These are phyloP conservation scores for Porodaedalea pini DNA, from an alignment of 1,284 basidiomycete species.

Conservation along the genomic window DNA sequence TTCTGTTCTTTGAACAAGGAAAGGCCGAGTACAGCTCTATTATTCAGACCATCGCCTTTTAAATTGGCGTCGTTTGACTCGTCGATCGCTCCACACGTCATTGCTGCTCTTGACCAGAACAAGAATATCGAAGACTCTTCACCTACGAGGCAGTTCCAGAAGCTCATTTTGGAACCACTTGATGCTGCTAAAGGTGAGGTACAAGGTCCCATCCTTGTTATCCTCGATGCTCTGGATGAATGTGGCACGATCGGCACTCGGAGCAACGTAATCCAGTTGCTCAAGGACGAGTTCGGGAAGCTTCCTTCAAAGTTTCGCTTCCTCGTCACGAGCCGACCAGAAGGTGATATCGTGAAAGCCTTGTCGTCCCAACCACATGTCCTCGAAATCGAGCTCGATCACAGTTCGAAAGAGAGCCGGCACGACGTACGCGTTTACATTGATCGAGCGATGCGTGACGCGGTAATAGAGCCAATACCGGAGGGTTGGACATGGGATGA, in stretches of 20 bases:
- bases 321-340: conserved; percentile 6
- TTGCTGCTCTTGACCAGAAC: background rate
- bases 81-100: too few species aligned
- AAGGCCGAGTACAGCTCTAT: conserved; percentile 7
- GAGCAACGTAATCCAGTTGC: conserved; percentile 28
- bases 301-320: background rate
- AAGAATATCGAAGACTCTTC: background rate
- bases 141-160: conserved; percentile 27
- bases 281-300: conserved; percentile 23
- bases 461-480: background rate
- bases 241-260: conserved; percentile 23
- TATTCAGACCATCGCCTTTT: background rate
- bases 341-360: background rate
- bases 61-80: background rate
- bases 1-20: conserved; percentile 22
- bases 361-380: background rate
- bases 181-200: conserved; percentile 23
- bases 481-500: background rate
- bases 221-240: conserved; percentile 15
- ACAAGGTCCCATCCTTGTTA: conserved; percentile 25
- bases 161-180: conserved; percentile 26
- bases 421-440: background rate
- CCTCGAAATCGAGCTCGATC: background rate
- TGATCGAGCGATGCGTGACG: background rate
- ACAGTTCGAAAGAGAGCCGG: background rate